Evolutionary conservation across 176 grass and related monocot genomes (phyloP), one percentile per base, ranked within the genome.

Genomic region (Ensete ventricosum): DNA sequence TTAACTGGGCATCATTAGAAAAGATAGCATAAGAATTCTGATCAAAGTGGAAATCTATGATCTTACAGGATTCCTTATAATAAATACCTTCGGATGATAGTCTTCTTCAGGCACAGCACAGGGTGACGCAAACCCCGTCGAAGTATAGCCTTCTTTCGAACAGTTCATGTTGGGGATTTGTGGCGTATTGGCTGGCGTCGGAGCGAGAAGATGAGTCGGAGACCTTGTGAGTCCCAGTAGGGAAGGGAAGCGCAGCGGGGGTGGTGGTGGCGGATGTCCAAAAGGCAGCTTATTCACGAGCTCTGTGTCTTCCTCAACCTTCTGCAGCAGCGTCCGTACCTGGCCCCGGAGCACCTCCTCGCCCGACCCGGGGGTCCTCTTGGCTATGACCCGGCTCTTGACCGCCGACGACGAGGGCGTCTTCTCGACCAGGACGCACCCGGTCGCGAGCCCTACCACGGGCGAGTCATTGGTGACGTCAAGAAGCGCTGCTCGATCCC

Each of bases 401-500:
- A 75, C 70, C 66, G 76, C 72, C 22, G 79, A 80, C 58, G 17
- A 17, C 53, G 65, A 64, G 72, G 85, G 70, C 62, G 82, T 83
- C 72, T 55, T 80, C 72, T 82, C 66, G 43, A 24, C 59, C 21
- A 29, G 52, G 27, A 84, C 76, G 67, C 58, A 66, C 23, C 68
- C 81, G 3, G 75, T 69, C 25, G 85, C 81, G 73, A 97, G 83
- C 4, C 93, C 88, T 9, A 92, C 89, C 29, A 97, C 88, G 3
- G 93, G 93, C 49, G 93, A 97, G 73, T 97, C 90, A 75, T 97
- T 97, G 64, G 83, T 89, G 85, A 93, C 93, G 85, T 93, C 93
- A 74, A 92, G 82, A 73, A 97, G 79, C 14, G 8, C 21, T 0
- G 62, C 62, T 84, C 90, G 8, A 80, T 14, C 62, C 14, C 48